Conservation (phyloP, 495 filamentous ascomycete species). For the Xylaria longipes region DNA sequence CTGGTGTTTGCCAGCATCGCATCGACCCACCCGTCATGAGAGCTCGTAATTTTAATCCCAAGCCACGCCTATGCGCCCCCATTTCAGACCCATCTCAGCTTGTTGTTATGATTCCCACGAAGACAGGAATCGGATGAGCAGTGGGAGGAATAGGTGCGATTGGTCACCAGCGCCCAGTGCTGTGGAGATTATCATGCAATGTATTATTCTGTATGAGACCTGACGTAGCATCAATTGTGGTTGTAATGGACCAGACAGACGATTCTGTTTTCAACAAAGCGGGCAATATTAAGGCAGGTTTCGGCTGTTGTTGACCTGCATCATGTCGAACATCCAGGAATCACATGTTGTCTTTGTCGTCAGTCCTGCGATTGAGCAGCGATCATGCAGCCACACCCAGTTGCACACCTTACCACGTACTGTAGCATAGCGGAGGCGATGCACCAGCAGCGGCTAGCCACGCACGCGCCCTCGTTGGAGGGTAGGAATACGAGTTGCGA, state of each 20-base stretch:
- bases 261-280: background rate
- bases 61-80: slow-evolving; percentile 23
- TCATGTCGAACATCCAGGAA: slow-evolving; percentile 1
- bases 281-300: no score
- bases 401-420: slow-evolving; percentile 10
- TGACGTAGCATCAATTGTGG: slow-evolving; percentile 9
- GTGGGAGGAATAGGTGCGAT: background rate
- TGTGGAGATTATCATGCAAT: slow-evolving; percentile 18
- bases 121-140: slow-evolving; percentile 3
- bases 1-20: slow-evolving; percentile 6
- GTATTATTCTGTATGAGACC: background rate
- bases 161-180: background rate
- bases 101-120: slow-evolving; percentile 16
- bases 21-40: slow-evolving; percentile 15
- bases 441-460: background rate
- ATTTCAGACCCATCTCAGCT: no score
- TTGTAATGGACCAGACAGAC: background rate
- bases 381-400: background rate
- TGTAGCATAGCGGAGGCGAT: background rate
- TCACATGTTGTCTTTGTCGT: background rate
- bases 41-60: slow-evolving; percentile 23
- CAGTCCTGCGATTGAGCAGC: background rate
- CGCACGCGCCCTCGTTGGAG: slow-evolving; percentile 1
- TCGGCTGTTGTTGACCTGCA: background rate
- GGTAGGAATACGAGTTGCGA: slow-evolving; percentile 21